A percentile compares a stretch with the other conserved stretches of the same genome.
Conservation (phyloP, 306 rosid genomes). For the Pterocarpus macrocarpus region DNA sequence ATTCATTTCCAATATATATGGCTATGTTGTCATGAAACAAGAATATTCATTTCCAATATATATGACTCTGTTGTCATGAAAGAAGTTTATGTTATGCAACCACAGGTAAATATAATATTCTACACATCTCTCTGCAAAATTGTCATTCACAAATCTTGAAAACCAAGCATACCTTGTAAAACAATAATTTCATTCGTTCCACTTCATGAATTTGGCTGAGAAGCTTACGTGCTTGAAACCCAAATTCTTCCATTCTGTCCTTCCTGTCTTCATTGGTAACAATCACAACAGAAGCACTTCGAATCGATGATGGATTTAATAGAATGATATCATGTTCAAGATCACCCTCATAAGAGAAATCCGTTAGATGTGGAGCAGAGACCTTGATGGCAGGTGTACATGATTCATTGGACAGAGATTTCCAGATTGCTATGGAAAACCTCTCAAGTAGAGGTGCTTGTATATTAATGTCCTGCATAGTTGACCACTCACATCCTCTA, state of each 20-base stretch:
- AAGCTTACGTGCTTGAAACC: constrained; percentile 31
- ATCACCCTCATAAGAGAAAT: constrained; percentile 58
- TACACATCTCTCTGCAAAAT: not conserved
- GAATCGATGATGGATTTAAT: constrained; percentile 26
- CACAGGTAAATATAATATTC: not conserved
- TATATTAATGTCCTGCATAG: constrained; percentile 42
- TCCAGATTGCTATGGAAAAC: constrained; percentile 45
- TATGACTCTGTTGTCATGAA: not conserved
- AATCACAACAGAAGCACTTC: constrained; percentile 52
- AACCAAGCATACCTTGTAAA: constrained; percentile 55
- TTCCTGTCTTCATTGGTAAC: constrained; percentile 47
- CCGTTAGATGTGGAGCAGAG: constrained; percentile 20
- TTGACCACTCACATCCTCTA: constrained; percentile 56
- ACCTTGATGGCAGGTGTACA: constrained; percentile 43
- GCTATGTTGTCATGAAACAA: not conserved
- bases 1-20: not conserved
- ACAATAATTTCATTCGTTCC: constrained; percentile 46
- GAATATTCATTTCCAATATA: not conserved
- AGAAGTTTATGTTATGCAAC: not conserved
- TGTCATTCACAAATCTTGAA: constrained; percentile 6
- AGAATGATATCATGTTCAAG: constrained; percentile 42
- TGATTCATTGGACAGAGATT: constrained; percentile 34
- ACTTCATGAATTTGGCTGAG: constrained; percentile 46
- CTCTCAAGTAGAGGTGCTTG: constrained; percentile 53
- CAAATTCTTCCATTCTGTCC: constrained; percentile 10